Percentiles rank a stretch among this genome's conserved stretches.
These are phyloP conservation scores for Aegilops tauschii DNA, from an alignment of 176 grass and related monocot genomes.

Conservation along the genomic window DNA sequence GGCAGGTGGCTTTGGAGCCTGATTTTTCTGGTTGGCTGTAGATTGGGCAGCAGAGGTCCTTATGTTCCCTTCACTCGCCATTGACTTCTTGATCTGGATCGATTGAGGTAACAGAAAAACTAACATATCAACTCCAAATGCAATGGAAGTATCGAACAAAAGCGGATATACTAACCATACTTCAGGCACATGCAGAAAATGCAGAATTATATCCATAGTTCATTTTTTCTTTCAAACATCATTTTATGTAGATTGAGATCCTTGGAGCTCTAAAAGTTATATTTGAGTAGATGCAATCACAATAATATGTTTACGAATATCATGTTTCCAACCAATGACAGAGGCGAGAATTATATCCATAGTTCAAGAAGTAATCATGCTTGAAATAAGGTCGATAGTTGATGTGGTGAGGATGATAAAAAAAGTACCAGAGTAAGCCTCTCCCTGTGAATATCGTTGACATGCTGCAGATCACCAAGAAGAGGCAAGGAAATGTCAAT, in stretches of 20 bases:
- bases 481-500: slow-evolving; percentile 17
- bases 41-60: slow-evolving; percentile 46
- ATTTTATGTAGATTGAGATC: not conserved
- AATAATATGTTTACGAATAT: slow-evolving; percentile 7
- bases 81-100: slow-evolving; percentile 69
- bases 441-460: slow-evolving; percentile 97
- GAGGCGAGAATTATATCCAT: not conserved
- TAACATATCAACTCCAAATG: slow-evolving; percentile 6
- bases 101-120: not conserved
- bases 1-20: slow-evolving; percentile 49
- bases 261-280: not conserved
- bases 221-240: not conserved
- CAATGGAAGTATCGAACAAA: not conserved
- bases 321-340: slow-evolving; percentile 4
- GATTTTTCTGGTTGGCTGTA: slow-evolving; percentile 56
- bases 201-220: not conserved
- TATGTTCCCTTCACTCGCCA: slow-evolving; percentile 41
- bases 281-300: not conserved
- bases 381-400: not conserved
- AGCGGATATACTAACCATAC: not conserved
- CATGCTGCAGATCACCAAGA: slow-evolving; percentile 55
- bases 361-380: not conserved
- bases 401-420: not conserved
- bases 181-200: not conserved
- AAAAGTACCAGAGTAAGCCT: slow-evolving; percentile 74